Conservation (phyloP, 768 basidiomycete species). For the Termitomyces heimii region DNA sequence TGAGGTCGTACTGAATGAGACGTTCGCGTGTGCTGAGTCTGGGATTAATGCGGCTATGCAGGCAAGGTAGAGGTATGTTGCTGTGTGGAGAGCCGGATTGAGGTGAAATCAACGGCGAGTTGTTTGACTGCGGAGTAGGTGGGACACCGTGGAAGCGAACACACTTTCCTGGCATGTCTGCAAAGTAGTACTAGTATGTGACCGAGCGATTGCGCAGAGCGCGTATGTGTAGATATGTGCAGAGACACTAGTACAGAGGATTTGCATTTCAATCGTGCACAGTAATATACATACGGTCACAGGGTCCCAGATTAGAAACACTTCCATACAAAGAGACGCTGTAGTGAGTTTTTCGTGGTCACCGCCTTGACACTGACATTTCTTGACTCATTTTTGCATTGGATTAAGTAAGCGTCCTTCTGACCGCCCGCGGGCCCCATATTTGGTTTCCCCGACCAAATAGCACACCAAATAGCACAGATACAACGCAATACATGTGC, state of each 20-base stretch:
- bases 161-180: slow-evolving; percentile 25
- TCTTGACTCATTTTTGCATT: slow-evolving; percentile 12
- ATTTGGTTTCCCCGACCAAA: slow-evolving; percentile 1
- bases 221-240: not conserved
- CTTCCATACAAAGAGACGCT: slow-evolving; percentile 6
- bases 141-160: slow-evolving; percentile 19
- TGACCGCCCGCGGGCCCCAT: slow-evolving; percentile 1
- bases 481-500: not conserved
- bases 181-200: not conserved
- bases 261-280: not conserved
- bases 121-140: slow-evolving; percentile 11
- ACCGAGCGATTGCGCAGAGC: not conserved
- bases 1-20: slow-evolving; percentile 10
- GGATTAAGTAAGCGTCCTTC: slow-evolving; percentile 4
- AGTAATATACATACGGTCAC: slow-evolving; percentile 8
- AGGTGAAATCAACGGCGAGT: slow-evolving; percentile 11
- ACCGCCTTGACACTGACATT: slow-evolving; percentile 13
- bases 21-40: slow-evolving; percentile 6
- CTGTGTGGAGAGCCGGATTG: slow-evolving; percentile 12
- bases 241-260: not conserved
- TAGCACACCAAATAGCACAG: no score
- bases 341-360: slow-evolving; percentile 8
- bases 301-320: not conserved
- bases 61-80: slow-evolving; percentile 11
- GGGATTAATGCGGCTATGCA: slow-evolving; percentile 9